phyloP scores from a whole-genome alignment of 2,329 filamentous ascomycete species.

The Gremmenia infestans region DNA sequence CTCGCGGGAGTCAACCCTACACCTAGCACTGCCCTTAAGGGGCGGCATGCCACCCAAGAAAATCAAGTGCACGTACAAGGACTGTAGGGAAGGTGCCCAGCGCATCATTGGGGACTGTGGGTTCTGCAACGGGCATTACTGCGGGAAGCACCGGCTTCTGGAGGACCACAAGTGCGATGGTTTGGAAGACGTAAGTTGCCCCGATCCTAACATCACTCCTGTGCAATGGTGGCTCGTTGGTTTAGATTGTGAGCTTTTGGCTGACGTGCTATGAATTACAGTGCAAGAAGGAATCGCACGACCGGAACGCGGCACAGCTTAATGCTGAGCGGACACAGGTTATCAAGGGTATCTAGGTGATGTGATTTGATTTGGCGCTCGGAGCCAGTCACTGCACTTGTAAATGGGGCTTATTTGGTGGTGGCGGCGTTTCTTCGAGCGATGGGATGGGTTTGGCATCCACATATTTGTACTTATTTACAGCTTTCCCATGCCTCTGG shows the following conservation, averaged over 20 bases:
- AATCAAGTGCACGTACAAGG: slow-evolving; percentile 81
- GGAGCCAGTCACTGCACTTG: neutral
- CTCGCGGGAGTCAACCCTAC: slow-evolving; percentile 44
- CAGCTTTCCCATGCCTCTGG: neutral
- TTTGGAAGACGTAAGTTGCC: slow-evolving; percentile 71
- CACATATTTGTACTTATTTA: slow-evolving; percentile 9
- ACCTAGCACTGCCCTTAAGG: slow-evolving; percentile 53
- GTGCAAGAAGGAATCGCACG: slow-evolving; percentile 96
- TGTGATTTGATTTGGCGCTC: neutral
- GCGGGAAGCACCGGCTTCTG: slow-evolving; percentile 87
- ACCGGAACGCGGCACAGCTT: slow-evolving; percentile 87
- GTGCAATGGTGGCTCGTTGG: slow-evolving; percentile 40
- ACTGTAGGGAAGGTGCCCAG: slow-evolving; percentile 83
- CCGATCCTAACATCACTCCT: neutral
- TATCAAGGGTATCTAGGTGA: slow-evolving; percentile 74
- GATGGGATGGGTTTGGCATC: slow-evolving; percentile 1
- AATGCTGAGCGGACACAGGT: slow-evolving; percentile 90
- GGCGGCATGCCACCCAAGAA: slow-evolving; percentile 64
- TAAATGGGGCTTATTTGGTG: neutral
- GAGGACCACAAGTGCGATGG: slow-evolving; percentile 93
- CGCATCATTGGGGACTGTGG: slow-evolving; percentile 94
- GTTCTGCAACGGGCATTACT: slow-evolving; percentile 92
- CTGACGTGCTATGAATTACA: slow-evolving; percentile 37
- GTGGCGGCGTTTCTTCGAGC: slow-evolving; percentile 8
- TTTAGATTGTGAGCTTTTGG: slow-evolving; percentile 28